A percentile compares a stretch with the other conserved stretches of the same genome.
These are phyloP conservation scores for Metschnikowia rubicola DNA, from an alignment of 805 yeast species.

Conservation along the genomic window DNA sequence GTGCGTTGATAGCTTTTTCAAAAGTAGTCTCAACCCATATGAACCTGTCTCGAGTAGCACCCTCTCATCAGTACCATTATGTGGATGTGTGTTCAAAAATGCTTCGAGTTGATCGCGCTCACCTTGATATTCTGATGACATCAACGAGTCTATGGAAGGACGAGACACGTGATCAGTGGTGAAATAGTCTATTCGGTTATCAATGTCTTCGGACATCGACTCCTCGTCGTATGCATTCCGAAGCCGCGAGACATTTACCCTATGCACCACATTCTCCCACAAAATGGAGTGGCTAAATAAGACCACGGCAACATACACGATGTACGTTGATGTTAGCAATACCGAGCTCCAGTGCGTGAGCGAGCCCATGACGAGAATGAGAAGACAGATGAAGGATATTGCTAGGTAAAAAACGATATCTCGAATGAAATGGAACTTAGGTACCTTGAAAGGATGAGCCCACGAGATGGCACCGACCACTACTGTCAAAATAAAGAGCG, in stretches of 20 bases:
- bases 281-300: slow-evolving; percentile 21
- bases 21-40: slow-evolving; percentile 30
- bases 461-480: slow-evolving; percentile 79
- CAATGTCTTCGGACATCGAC: neutral
- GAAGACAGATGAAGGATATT: slow-evolving; percentile 48
- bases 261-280: slow-evolving; percentile 6
- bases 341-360: slow-evolving; percentile 56
- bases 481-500: slow-evolving; percentile 74
- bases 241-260: slow-evolving; percentile 11
- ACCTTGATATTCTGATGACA: slow-evolving; percentile 4
- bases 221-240: slow-evolving; percentile 13
- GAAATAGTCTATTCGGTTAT: slow-evolving; percentile 1
- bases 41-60: slow-evolving; percentile 23
- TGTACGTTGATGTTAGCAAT: slow-evolving; percentile 53
- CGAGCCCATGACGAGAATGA: slow-evolving; percentile 52
- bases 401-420: slow-evolving; percentile 58
- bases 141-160: slow-evolving; percentile 11
- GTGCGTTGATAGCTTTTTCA: slow-evolving; percentile 31
- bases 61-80: slow-evolving; percentile 9
- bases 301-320: slow-evolving; percentile 53
- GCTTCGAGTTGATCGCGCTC: slow-evolving; percentile 15
- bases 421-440: slow-evolving; percentile 48
- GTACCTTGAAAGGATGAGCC: slow-evolving; percentile 59
- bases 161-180: slow-evolving; percentile 5
- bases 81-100: slow-evolving; percentile 11